Evolutionary conservation across 257 asterid species (phyloP), one percentile per base, ranked within the genome.

Genomic region (Fraxinus americana): DNA sequence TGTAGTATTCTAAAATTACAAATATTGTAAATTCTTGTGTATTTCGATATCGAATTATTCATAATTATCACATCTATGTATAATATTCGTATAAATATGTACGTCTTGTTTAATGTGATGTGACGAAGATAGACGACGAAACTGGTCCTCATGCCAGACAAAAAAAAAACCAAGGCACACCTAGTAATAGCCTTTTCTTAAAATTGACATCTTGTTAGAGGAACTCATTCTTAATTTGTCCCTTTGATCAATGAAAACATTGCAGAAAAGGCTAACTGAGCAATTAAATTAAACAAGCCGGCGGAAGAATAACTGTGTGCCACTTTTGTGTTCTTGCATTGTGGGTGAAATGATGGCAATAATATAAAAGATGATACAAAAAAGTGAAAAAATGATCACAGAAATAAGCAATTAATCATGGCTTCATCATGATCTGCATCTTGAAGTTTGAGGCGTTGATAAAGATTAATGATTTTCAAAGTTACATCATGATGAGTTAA

Each of bases 291-390:
- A 39, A 29, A 19, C 2, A 65, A 61, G n/a, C 73, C 14, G 21
- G 16, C 30, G 71, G 65, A 11, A 35, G 25, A 32, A 50, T 43
- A 27, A 30, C 17, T 12, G 77, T 29, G 25, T 69, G 78, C 75
- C 34, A 70, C 82, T 74, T 13, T 79, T 4, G 21, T 25, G 59
- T 11, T 52, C 65, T 82, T 74, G 74, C 75, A 12, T 72, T 57
- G 83, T 79, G 87, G 89, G 75, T 43, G 75, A 87, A 86, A 89
- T 87, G 80, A 87, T 87, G 87, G 81, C 75, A 71, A 82, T 79
- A 85, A 89, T 89, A 69, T 81, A 75, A 80, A 71, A 70, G 39
- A 65, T 36, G 23, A 21, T 35, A 35, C 63, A 21, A 72, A 36
- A 68, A 23, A 57, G 67, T 68, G 78, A 79, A 12, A 41, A 73